Conservation (phyloP, 2,329 filamentous ascomycete genomes). For the Ascochyta viciae-villosae region DNA sequence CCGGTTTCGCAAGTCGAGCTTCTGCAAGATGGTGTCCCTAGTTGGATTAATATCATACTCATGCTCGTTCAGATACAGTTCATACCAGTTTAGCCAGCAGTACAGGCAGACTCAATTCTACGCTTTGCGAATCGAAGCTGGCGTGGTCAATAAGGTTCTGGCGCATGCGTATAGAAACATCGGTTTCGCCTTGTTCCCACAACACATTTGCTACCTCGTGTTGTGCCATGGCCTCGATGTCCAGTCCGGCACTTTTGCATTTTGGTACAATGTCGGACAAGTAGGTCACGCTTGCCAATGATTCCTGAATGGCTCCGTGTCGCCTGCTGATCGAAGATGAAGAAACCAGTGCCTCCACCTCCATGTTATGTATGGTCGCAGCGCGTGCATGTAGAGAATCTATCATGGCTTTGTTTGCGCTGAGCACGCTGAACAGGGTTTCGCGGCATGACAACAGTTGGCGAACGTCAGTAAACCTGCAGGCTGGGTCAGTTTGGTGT, state of each 20-base stretch:
- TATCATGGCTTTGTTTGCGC: constrained; percentile 71
- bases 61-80: neutral
- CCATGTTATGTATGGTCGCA: constrained; percentile 70
- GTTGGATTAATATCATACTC: constrained; percentile 17
- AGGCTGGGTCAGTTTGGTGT: constrained; percentile 2
- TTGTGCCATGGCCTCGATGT: constrained; percentile 77
- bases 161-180: constrained; percentile 86
- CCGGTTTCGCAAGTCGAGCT: constrained; percentile 87
- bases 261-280: constrained; percentile 78
- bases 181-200: constrained; percentile 93
- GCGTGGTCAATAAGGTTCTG: constrained; percentile 64
- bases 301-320: constrained; percentile 84
- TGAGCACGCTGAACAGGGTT: constrained; percentile 80
- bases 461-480: constrained; percentile 77
- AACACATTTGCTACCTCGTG: constrained; percentile 88
- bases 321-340: constrained; percentile 78
- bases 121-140: constrained; percentile 40
- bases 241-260: constrained; percentile 74
- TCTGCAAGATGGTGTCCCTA: constrained; percentile 86
- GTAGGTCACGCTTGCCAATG: constrained; percentile 82
- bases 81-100: constrained; percentile 79
- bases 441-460: constrained; percentile 83
- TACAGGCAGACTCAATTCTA: constrained; percentile 60
- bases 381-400: constrained; percentile 66
- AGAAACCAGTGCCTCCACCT: constrained; percentile 78